Evolutionary conservation across 1,139 yeast genomes (phyloP), one percentile per base, ranked within the genome.

Genomic region (Geotrichum phurueaensis): DNA sequence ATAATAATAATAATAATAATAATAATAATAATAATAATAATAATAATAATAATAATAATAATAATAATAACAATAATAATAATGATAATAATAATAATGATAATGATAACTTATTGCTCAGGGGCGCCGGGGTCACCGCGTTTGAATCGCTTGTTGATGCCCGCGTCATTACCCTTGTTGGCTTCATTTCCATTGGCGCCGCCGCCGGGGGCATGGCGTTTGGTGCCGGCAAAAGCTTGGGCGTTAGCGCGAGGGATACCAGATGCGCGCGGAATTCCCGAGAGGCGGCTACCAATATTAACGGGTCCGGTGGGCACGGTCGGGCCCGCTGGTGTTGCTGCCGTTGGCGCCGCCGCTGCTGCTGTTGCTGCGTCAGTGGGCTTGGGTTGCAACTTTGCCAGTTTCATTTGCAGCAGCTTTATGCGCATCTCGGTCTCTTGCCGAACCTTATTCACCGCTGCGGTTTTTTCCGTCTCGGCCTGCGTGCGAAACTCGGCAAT

Each of bases 341-440:
- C 53, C 9, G 31, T 20, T 15, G 51, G 56, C 39, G 39, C 27
- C 20, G 57, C 45, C 5, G 57, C 1, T n/a, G 31, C 7, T 25
- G 33, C n/a, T 18, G 39, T 9, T 15, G 43, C 47, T 25, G 18
- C 22, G 3, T 18, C 18, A n/a, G 45, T 15, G 12, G 23, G 27
- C 48, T 45, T 13, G 10, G 47, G 47, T 22, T 39, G 18, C 20
- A 39, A 18, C 48, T 51, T 23, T 27, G 31, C 36, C 27, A 25
- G 18, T 43, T 70, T 65, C 56, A 54, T 54, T 52, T 73, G 69
- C 27, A 76, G 61, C 54, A 76, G 64, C 60, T 68, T 71, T n/a
- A 68, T 66, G 56, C 76, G 71, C 73, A 77, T 71, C 18, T 69
- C 69, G 10, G 66, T 62, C 29, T 65, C 59, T 15, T 64, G 68